Evolutionary conservation across 352 stramenopile species (phyloP).

Genomic region (Globisporangium carolinianum): DNA sequence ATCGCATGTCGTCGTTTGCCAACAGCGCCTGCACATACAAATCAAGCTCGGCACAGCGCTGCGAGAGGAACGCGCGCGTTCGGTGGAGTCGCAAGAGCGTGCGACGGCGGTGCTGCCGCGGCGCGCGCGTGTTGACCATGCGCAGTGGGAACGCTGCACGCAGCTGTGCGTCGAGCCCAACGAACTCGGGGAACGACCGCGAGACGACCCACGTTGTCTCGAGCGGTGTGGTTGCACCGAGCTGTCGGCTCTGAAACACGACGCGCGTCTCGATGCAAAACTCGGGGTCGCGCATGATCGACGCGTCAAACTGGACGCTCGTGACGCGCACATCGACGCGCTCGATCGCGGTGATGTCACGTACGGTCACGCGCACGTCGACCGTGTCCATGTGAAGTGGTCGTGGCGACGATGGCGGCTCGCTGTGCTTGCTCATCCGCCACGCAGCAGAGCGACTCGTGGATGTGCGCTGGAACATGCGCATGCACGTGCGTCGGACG

Average conservation of each 20-base stretch:
- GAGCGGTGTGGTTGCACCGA: conserved; percentile 35
- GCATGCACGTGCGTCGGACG: too few species aligned
- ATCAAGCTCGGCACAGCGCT: conserved; percentile 59
- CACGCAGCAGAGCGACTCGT: too few species aligned
- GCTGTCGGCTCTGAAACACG: conserved; percentile 57
- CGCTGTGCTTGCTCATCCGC: not conserved
- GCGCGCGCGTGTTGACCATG: conserved; percentile 50
- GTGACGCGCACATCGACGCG: conserved; percentile 47
- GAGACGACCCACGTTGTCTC: conserved; percentile 56
- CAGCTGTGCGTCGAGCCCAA: conserved; percentile 63
- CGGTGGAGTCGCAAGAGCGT: conserved; percentile 58
- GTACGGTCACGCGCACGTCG: conserved; percentile 13
- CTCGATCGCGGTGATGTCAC: conserved; percentile 64
- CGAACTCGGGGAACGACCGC: conserved; percentile 71
- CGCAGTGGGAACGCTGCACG: conserved; percentile 48
- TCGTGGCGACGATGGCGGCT: not conserved
- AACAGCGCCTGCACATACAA: conserved; percentile 45
- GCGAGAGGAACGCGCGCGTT: conserved; percentile 45
- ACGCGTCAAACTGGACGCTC: conserved; percentile 63
- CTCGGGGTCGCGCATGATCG: conserved; percentile 75
- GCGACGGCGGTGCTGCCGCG: conserved; percentile 40
- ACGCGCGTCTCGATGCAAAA: conserved; percentile 56
- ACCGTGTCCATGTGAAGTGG: not conserved
- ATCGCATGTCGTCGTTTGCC: conserved; percentile 31
- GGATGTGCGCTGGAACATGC: too few species aligned